Evolutionary conservation across 345 rosid species (phyloP).

Genomic region (Lepidium aucheri): DNA sequence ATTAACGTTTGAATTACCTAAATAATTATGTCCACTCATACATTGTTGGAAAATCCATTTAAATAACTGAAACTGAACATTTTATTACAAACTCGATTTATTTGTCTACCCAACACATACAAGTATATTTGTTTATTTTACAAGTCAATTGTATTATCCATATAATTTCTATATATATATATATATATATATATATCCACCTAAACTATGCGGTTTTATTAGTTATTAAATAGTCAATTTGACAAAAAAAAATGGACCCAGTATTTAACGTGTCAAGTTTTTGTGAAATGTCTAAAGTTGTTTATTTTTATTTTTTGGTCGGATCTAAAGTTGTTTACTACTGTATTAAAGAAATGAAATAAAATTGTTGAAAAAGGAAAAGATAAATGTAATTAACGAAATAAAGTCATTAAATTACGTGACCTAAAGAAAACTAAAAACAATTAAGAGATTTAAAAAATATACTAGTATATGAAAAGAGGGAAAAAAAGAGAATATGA

Average conservation of each 20-base stretch:
- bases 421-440: background rate
- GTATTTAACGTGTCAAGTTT: background rate
- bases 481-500: constrained; percentile 28
- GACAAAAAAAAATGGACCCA: background rate
- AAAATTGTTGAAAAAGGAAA: too few relatives aligned
- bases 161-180: background rate
- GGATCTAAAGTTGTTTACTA: too few relatives aligned
- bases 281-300: background rate
- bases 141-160: background rate
- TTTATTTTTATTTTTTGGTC: too few relatives aligned
- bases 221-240: background rate
- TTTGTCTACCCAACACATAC: background rate
- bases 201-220: background rate
- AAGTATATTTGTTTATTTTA: background rate
- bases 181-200: background rate
- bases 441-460: too few relatives aligned
- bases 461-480: background rate
- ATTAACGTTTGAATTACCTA: background rate
- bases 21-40: background rate
- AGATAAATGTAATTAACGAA: too few relatives aligned
- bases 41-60: background rate
- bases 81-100: background rate
- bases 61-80: background rate
- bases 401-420: background rate
- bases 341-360: background rate